Evolutionary conservation across 768 basidiomycete species (phyloP).

Genomic region (Lactarius indigo): DNA sequence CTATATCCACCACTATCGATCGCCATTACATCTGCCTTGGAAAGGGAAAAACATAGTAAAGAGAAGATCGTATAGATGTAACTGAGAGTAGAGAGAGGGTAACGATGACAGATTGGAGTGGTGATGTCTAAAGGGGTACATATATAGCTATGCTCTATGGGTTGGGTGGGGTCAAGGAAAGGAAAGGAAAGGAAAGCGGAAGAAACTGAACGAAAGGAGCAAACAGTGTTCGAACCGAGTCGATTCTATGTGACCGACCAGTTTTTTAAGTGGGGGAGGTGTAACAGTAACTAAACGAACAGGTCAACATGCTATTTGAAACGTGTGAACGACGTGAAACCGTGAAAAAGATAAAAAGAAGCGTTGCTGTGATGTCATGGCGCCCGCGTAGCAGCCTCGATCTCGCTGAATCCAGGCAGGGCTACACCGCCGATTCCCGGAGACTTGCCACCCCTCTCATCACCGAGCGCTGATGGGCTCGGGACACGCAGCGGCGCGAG

Average conservation of each 20-base stretch:
- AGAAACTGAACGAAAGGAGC: not conserved
- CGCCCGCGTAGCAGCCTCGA: conserved; percentile 29
- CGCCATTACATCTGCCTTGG: conserved; percentile 10
- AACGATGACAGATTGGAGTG: conserved; percentile 12
- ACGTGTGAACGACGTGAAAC: not conserved
- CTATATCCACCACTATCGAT: conserved; percentile 7
- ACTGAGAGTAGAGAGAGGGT: not conserved
- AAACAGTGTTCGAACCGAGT: conserved; percentile 3
- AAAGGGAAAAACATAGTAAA: not conserved
- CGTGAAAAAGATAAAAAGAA: not conserved
- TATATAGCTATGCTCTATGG: conserved; percentile 16
- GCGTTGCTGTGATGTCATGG: conserved; percentile 11
- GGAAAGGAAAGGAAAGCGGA: not conserved
- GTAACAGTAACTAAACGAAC: not conserved
- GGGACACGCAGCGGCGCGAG: conserved; percentile 62
- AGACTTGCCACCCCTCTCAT: conserved; percentile 16
- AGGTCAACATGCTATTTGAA: conserved; percentile 4
- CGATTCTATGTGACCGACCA: not conserved
- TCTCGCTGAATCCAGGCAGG: conserved; percentile 33
- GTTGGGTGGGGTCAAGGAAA: not conserved
- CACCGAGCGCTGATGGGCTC: conserved; percentile 30
- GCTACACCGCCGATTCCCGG: conserved; percentile 27
- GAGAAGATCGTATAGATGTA: not conserved
- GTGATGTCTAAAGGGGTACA: conserved; percentile 15
- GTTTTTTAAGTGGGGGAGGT: not conserved